Evolutionary conservation across 106 monocot genomes (phyloP).

Genomic region (Platanthera zijinensis): DNA sequence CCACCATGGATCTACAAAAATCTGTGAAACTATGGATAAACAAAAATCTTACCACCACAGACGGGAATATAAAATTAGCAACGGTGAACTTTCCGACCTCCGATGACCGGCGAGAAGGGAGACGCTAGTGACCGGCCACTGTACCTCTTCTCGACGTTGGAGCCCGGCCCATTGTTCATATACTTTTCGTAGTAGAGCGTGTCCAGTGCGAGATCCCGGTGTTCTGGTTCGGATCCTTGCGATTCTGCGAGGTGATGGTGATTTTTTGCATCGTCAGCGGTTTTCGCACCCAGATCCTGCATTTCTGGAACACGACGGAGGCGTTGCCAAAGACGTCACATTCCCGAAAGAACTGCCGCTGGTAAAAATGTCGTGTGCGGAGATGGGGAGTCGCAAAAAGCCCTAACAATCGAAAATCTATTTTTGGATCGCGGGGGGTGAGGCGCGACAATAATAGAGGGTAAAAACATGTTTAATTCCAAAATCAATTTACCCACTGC

Average conservation of each 20-base stretch:
- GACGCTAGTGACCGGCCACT: conserved; percentile 49
- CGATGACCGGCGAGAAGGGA: conserved; percentile 23
- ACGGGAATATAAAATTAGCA: conserved; percentile 39
- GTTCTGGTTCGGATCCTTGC: conserved; percentile 89
- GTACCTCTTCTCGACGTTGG: conserved; percentile 32
- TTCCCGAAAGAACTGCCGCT: conserved; percentile 43
- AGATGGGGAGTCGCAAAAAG: too few relatives aligned
- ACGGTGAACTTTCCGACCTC: conserved; percentile 64
- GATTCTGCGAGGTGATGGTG: conserved; percentile 72
- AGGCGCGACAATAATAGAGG: too few relatives aligned
- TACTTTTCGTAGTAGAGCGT: conserved; percentile 69
- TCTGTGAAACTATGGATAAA: too few relatives aligned
- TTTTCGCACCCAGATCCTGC: conserved; percentile 44
- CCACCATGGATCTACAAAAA: too few relatives aligned
- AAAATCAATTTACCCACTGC: too few relatives aligned
- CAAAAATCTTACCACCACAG: conserved; percentile 22
- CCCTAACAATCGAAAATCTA: too few relatives aligned
- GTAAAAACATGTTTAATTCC: too few relatives aligned
- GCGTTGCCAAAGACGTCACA: conserved; percentile 45
- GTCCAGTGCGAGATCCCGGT: conserved; percentile 81
- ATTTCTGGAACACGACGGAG: conserved; percentile 9
- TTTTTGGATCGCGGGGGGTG: too few relatives aligned
- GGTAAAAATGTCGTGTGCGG: conserved; percentile 2
- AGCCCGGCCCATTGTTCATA: conserved; percentile 53
- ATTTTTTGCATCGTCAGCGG: conserved; percentile 59